Percentiles rank a stretch among this genome's conserved stretches.
Evolutionary conservation across 768 basidiomycete genomes (phyloP).

Genomic region (Naematelia aurantialba): DNA sequence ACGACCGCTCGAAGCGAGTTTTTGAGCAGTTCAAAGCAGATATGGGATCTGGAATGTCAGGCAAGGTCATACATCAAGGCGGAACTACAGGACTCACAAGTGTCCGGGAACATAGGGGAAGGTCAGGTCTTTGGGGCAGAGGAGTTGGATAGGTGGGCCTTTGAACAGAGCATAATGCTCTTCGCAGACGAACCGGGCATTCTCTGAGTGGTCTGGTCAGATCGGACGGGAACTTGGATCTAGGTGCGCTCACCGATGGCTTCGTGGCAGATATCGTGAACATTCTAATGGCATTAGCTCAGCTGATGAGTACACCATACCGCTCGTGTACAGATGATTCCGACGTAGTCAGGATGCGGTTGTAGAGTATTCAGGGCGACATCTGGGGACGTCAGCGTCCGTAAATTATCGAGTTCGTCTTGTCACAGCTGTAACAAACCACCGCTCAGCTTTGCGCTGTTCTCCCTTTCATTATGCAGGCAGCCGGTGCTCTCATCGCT

Average conservation of each 20-base stretch:
- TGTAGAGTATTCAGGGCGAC: constrained; percentile 90
- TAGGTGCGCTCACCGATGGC: constrained; percentile 61
- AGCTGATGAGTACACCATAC: constrained; percentile 54
- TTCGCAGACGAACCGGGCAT: constrained; percentile 79
- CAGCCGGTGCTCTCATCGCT: too few species aligned
- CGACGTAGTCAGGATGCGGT: constrained; percentile 84
- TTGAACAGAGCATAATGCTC: constrained; percentile 92
- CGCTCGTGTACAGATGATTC: constrained; percentile 92
- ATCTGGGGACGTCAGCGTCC: constrained; percentile 55
- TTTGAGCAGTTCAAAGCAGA: constrained; percentile 93
- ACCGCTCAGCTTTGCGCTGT: too few species aligned
- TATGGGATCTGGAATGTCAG: constrained; percentile 65
- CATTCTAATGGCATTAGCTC: constrained; percentile 59
- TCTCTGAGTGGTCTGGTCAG: constrained; percentile 57
- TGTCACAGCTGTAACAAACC: too few species aligned
- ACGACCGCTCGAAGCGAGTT: constrained; percentile 97
- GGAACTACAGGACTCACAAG: constrained; percentile 52
- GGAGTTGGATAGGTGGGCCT: constrained; percentile 91
- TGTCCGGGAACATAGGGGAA: constrained; percentile 97
- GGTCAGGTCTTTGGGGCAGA: constrained; percentile 77
- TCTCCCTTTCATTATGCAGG: too few species aligned
- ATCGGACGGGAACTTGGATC: not conserved
- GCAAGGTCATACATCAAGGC: not conserved
- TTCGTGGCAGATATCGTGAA: constrained; percentile 96
- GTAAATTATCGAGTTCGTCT: too few species aligned